These are phyloP conservation scores for Neofusicoccum umdonicola DNA, from an alignment of 2,329 filamentous ascomycete genomes.

Conservation along the genomic window DNA sequence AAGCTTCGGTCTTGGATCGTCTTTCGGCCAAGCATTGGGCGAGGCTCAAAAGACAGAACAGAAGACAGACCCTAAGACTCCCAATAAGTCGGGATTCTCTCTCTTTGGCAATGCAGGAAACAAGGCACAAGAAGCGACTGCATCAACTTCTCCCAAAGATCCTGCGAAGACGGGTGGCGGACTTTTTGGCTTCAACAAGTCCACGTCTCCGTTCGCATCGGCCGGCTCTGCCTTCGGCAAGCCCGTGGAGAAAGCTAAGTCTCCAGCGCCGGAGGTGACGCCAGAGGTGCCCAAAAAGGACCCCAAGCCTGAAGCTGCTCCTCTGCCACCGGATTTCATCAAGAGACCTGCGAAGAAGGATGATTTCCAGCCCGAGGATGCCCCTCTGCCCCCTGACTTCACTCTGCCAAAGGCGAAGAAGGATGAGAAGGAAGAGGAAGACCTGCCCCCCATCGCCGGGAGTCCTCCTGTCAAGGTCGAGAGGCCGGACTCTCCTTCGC, in stretches of 20 bases:
- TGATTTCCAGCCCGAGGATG: conserved; percentile 32
- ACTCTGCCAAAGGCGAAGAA: conserved; percentile 27
- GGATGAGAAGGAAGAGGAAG: conserved; percentile 38
- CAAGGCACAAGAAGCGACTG: neutral
- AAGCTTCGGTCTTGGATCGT: conserved; percentile 60
- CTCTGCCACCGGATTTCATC: conserved; percentile 40
- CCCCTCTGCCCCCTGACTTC: conserved; percentile 39
- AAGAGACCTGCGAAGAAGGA: conserved; percentile 23
- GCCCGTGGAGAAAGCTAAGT: conserved; percentile 1
- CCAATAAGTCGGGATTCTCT: conserved; percentile 15
- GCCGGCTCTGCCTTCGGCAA: conserved; percentile 6
- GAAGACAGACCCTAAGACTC: conserved; percentile 35
- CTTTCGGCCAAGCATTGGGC: conserved; percentile 59
- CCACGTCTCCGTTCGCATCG: neutral
- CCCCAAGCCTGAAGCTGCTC: conserved; percentile 30
- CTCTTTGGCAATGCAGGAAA: neutral
- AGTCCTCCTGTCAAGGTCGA: conserved; percentile 47
- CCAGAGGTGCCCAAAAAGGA: conserved; percentile 20
- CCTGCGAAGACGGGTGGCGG: neutral
- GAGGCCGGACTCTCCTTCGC: conserved; percentile 33
- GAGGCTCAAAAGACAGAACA: conserved; percentile 37
- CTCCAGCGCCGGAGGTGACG: neutral
- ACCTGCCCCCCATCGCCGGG: conserved; percentile 45
- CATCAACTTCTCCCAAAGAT: neutral
- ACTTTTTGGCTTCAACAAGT: neutral